Percentiles rank a stretch among this genome's conserved stretches.
These are phyloP conservation scores for Hondaea fermentalgiana DNA, from an alignment of 108 stramenopile genomes.

Conservation along the genomic window DNA sequence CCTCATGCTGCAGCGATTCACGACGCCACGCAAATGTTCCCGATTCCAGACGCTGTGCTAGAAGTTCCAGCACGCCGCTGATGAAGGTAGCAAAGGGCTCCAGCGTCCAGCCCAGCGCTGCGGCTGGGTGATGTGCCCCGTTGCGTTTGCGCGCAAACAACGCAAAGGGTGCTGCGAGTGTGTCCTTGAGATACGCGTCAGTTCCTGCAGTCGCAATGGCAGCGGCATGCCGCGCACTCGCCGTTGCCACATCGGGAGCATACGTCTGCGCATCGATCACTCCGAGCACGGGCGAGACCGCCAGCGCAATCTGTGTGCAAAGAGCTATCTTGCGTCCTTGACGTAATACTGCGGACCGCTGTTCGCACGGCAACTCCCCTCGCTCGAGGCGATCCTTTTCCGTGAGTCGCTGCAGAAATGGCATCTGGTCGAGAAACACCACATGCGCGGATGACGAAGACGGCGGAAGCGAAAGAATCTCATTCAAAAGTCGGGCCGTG, in stretches of 20 bases:
- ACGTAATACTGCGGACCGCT: not conserved
- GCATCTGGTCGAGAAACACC: not conserved
- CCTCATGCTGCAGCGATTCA: too few species aligned
- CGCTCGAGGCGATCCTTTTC: not conserved
- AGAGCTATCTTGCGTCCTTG: not conserved
- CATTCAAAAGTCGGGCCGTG: not conserved
- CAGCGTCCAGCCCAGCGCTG: not conserved
- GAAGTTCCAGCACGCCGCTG: not conserved
- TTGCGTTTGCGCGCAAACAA: not conserved
- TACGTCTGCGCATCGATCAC: not conserved
- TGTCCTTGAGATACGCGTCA: not conserved
- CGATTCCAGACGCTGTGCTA: not conserved
- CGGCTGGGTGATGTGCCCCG: not conserved
- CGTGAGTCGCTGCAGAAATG: not conserved
- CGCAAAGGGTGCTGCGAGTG: not conserved
- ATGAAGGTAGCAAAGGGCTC: not conserved
- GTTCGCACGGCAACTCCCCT: not conserved
- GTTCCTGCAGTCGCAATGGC: not conserved
- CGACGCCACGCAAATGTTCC: not conserved
- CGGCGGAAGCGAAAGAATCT: not conserved
- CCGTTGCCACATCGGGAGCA: not conserved
- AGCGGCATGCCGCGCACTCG: not conserved
- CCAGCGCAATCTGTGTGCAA: not conserved
- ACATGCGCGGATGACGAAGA: not conserved
- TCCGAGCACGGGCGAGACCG: not conserved